phyloP scores from a whole-genome alignment of 176 grass and related monocot genomes.

The Puya raimondii region DNA sequence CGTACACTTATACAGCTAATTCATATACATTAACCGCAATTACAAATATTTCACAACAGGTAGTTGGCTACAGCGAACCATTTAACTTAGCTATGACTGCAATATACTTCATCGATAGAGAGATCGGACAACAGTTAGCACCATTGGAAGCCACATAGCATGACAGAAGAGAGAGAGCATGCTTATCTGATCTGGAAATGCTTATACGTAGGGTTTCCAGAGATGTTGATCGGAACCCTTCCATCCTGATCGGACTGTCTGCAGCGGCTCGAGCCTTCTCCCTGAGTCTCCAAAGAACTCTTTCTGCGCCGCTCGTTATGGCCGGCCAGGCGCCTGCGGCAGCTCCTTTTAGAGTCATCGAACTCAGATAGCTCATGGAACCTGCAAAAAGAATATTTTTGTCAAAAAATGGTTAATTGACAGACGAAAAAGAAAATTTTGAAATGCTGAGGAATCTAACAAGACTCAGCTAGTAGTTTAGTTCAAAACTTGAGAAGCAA shows the following conservation, averaged over 20 bases:
- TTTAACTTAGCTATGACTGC: not conserved
- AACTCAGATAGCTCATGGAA: constrained; percentile 89
- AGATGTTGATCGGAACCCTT: constrained; percentile 31
- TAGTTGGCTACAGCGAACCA: not conserved
- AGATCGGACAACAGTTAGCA: not conserved
- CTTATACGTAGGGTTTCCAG: constrained; percentile 38
- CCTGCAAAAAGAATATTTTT: constrained; percentile 19
- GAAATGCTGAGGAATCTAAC: not conserved
- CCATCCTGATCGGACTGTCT: constrained; percentile 34
- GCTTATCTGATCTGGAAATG: constrained; percentile 80
- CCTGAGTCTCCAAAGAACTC: constrained; percentile 46
- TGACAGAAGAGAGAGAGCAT: constrained; percentile 99
- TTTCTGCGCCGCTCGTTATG: constrained; percentile 93
- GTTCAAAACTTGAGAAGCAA: too few relatives aligned
- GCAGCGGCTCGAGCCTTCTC: constrained; percentile 31
- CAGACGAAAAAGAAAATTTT: not conserved
- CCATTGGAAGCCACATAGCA: constrained; percentile 5
- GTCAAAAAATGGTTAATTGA: not conserved
- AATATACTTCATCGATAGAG: not conserved
- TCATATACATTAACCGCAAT: not conserved
- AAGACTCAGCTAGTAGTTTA: not conserved
- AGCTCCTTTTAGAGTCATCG: constrained; percentile 74
- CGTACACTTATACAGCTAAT: not conserved
- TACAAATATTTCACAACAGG: not conserved
- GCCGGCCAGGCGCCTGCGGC: constrained; percentile 73